These are phyloP conservation scores for Zymoseptoria passerinii DNA, from an alignment of 2,329 filamentous ascomycete species.

Conservation along the genomic window DNA sequence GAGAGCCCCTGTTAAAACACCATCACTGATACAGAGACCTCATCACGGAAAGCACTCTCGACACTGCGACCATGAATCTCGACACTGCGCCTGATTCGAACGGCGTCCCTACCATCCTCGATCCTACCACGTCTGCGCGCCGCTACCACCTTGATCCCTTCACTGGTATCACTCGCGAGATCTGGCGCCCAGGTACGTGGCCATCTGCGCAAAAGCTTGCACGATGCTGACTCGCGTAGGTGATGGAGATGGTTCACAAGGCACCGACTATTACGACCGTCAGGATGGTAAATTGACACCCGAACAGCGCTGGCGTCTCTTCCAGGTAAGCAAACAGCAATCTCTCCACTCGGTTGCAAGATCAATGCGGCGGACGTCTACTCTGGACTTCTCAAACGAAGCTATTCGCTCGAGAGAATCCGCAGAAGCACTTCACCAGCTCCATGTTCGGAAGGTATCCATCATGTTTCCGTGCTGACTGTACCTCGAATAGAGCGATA, in stretches of 20 bases:
- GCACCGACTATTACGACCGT: slow-evolving; percentile 23
- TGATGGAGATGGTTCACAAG: slow-evolving; percentile 31
- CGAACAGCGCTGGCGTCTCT: slow-evolving; percentile 33
- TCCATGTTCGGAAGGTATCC: not conserved
- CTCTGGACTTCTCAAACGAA: not conserved
- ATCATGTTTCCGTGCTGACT: not conserved
- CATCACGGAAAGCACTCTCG: not conserved
- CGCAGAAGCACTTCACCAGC: not conserved
- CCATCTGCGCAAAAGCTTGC: not conserved
- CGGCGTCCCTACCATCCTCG: slow-evolving; percentile 5
- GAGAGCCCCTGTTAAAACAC: not conserved
- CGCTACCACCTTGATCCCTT: slow-evolving; percentile 19
- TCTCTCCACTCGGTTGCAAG: not conserved
- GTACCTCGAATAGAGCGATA: slow-evolving; percentile 15
- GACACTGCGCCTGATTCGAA: not conserved
- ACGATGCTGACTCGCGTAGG: slow-evolving; percentile 6
- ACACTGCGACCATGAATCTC: not conserved
- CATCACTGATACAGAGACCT: not conserved
- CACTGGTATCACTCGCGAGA: slow-evolving; percentile 22
- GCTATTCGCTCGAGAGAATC: not conserved
- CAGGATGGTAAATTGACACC: slow-evolving; percentile 13
- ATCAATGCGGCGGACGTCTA: not conserved
- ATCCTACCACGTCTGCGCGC: slow-evolving; percentile 15
- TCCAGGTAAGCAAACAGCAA: slow-evolving; percentile 18
- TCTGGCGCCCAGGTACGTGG: slow-evolving; percentile 30